Conservation (phyloP, 192 early-diverging fungal species). For the Cetraspora pellucida region DNA sequence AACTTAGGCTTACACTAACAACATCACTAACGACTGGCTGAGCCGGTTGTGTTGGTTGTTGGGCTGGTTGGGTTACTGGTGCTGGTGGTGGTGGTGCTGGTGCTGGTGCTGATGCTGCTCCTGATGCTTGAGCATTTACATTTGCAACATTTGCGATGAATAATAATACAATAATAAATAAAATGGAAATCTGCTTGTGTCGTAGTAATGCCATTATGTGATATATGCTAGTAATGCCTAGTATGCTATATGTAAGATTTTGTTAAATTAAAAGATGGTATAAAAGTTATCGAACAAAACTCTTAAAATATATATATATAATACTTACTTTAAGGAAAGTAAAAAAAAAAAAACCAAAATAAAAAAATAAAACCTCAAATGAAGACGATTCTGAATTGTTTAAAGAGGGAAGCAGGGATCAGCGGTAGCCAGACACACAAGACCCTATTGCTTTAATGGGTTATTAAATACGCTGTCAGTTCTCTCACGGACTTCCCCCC, state of each 20-base stretch:
- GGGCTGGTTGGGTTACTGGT: background rate
- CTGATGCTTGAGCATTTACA: background rate
- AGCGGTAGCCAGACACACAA: background rate
- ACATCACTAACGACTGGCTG: too few relatives aligned
- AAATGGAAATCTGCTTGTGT: background rate
- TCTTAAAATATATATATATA: too few relatives aligned
- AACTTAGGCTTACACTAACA: too few relatives aligned
- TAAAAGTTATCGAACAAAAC: too few relatives aligned
- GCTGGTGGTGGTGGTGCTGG: background rate
- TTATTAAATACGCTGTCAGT: background rate
- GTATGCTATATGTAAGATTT: too few relatives aligned
- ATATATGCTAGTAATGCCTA: background rate
- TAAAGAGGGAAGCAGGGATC: background rate
- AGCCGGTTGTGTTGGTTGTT: background rate
- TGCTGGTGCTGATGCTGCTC: background rate
- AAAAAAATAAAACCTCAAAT: background rate
- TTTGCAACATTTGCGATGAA: background rate
- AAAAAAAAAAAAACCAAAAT: background rate
- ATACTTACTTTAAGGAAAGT: background rate
- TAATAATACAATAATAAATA: background rate
- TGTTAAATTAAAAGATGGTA: too few relatives aligned
- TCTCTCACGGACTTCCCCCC: background rate
- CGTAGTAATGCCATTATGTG: conserved; percentile 4
- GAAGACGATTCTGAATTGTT: background rate
- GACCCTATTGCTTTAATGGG: background rate